Evolutionary conservation across 169 alveolate species (phyloP).

Genomic region (Eimeria sp.): DNA sequence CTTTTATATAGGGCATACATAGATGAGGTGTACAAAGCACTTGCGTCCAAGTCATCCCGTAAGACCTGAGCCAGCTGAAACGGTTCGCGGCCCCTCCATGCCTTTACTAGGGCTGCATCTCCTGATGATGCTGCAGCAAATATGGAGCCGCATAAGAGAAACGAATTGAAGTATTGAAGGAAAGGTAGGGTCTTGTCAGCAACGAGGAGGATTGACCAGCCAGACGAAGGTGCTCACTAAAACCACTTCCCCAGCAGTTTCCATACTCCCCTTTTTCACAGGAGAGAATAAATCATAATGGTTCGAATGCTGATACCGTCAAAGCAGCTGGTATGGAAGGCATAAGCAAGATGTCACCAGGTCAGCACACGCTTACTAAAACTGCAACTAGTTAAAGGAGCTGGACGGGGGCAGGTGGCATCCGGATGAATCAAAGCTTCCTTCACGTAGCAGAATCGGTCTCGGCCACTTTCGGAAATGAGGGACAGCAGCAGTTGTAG

Average conservation of each 20-base stretch:
- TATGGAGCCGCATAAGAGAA: background rate
- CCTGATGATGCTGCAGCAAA: slow-evolving; percentile 7
- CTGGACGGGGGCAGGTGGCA: slow-evolving; percentile 79
- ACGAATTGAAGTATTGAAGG: background rate
- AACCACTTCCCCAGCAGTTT: background rate
- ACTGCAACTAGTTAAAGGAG: slow-evolving; percentile 3
- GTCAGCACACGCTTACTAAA: background rate
- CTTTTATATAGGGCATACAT: slow-evolving; percentile 75
- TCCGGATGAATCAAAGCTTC: slow-evolving; percentile 79
- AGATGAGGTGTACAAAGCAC: slow-evolving; percentile 50
- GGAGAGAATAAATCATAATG: background rate
- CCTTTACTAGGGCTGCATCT: slow-evolving; percentile 61
- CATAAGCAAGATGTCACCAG: background rate
- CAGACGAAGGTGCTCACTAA: background rate
- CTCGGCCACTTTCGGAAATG: slow-evolving; percentile 79
- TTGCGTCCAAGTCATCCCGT: slow-evolving; percentile 64
- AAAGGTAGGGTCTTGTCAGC: background rate
- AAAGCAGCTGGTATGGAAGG: background rate
- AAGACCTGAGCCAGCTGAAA: slow-evolving; percentile 57
- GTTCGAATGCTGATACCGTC: background rate
- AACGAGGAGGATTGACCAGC: background rate
- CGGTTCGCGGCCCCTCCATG: slow-evolving; percentile 72
- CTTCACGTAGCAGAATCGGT: slow-evolving; percentile 75
- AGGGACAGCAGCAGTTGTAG: slow-evolving; percentile 43
- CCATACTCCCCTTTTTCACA: background rate